Conservation (phyloP, 257 asterid species). For the Przewalskia tangutica region DNA sequence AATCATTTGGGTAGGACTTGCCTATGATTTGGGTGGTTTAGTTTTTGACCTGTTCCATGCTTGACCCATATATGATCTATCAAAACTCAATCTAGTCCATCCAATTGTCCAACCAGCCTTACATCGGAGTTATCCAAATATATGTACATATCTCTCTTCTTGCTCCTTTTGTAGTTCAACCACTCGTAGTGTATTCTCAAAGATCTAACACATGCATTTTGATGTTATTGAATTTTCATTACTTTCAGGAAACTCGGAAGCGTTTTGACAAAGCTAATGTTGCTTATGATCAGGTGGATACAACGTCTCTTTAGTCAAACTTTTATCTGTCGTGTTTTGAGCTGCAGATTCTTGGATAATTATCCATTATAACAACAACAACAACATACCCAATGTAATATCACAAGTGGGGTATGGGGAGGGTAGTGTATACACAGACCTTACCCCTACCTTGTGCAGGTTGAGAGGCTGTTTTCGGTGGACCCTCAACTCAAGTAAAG, state of each 20-base stretch:
- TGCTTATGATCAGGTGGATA: conserved; percentile 80
- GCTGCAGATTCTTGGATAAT: not conserved
- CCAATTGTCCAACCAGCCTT: not conserved
- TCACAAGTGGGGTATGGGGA: too few species aligned
- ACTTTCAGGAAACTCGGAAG: conserved; percentile 90
- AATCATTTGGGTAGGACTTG: too few species aligned
- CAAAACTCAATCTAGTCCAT: not conserved
- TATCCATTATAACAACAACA: too few species aligned
- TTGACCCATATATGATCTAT: not conserved
- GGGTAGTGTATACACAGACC: too few species aligned
- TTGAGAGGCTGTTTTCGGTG: too few species aligned
- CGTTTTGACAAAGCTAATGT: conserved; percentile 92
- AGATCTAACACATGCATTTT: not conserved
- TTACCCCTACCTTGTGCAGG: too few species aligned
- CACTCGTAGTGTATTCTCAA: not conserved
- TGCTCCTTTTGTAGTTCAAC: not conserved
- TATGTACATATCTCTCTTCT: not conserved
- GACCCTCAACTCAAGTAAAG: too few species aligned
- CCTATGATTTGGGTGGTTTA: too few species aligned
- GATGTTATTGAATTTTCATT: conserved; percentile 10
- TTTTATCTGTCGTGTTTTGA: not conserved
- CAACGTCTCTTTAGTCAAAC: not conserved
- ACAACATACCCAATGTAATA: too few species aligned
- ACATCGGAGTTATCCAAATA: not conserved
- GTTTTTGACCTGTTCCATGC: too few species aligned